These are phyloP conservation scores for Fusarium siculi DNA, from an alignment of 2,329 filamentous ascomycete species.

Conservation along the genomic window DNA sequence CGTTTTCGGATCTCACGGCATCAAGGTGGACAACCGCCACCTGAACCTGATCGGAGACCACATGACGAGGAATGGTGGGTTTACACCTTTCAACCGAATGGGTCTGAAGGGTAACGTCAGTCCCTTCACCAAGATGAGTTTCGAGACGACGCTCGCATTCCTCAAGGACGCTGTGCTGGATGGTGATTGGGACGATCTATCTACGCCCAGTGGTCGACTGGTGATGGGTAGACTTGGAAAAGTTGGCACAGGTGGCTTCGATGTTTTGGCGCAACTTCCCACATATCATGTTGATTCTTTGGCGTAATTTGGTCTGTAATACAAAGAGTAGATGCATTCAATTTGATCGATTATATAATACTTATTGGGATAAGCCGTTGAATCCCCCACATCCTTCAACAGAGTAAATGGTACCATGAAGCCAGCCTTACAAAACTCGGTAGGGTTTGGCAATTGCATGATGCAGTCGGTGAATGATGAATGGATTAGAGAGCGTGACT, in stretches of 20 bases:
- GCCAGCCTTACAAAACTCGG: background rate
- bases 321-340: slow-evolving; percentile 35
- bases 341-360: slow-evolving; percentile 25
- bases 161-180: slow-evolving; percentile 92
- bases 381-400: background rate
- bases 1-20: slow-evolving; percentile 92
- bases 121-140: slow-evolving; percentile 98
- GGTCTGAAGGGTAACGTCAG: slow-evolving; percentile 86
- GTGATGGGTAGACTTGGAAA: slow-evolving; percentile 85
- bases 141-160: slow-evolving; percentile 96
- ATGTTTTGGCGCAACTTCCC: slow-evolving; percentile 76
- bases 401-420: background rate
- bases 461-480: background rate
- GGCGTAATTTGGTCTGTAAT: slow-evolving; percentile 41
- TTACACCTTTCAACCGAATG: slow-evolving; percentile 91
- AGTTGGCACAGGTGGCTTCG: slow-evolving; percentile 91
- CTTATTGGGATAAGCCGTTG: background rate
- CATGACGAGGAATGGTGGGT: slow-evolving; percentile 94
- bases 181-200: slow-evolving; percentile 88
- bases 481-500: background rate
- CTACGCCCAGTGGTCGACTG: slow-evolving; percentile 85
- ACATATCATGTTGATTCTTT: slow-evolving; percentile 57
- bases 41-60: slow-evolving; percentile 95
- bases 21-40: slow-evolving; percentile 90
- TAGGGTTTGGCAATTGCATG: background rate